phyloP scores from a whole-genome alignment of 2,329 filamentous ascomycete genomes.

The Dothidotthia symphoricarpi region DNA sequence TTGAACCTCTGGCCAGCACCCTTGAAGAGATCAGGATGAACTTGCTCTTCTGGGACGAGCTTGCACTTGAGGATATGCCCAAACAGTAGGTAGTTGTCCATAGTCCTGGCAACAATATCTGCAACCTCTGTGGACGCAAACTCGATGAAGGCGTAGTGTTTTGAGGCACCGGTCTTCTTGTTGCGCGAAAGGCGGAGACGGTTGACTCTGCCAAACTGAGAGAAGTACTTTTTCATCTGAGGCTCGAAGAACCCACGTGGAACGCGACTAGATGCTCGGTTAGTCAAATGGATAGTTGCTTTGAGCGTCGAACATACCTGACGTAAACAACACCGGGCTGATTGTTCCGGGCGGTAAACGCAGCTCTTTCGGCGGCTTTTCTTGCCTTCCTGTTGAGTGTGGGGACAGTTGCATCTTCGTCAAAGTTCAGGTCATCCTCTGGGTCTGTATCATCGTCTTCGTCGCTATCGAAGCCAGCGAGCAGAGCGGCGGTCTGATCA shows the following conservation, averaged over 20 bases:
- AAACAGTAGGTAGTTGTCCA: constrained; percentile 97
- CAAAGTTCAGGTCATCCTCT: constrained; percentile 37
- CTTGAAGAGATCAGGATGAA: constrained; percentile 82
- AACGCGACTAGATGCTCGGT: constrained; percentile 57
- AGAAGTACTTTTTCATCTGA: constrained; percentile 90
- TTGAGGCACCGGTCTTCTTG: constrained; percentile 83
- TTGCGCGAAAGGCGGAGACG: constrained; percentile 84
- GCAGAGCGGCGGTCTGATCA: constrained; percentile 52
- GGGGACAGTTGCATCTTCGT: constrained; percentile 37
- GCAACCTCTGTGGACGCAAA: constrained; percentile 77
- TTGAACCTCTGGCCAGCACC: constrained; percentile 90
- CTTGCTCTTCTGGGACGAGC: constrained; percentile 69
- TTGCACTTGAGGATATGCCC: constrained; percentile 91
- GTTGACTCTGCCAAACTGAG: constrained; percentile 83
- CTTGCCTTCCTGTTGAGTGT: constrained; percentile 30
- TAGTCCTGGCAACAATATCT: constrained; percentile 87
- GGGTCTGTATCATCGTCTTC: constrained; percentile 43
- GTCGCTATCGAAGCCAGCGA: constrained; percentile 53
- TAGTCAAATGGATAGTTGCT: neutral
- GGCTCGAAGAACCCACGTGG: constrained; percentile 97
- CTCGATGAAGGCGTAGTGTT: constrained; percentile 94
- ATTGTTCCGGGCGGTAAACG: constrained; percentile 52
- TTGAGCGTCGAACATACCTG: constrained; percentile 50
- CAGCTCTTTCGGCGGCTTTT: constrained; percentile 50
- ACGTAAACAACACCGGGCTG: constrained; percentile 82